phyloP scores from a whole-genome alignment of 805 yeast species.

The Yarrowia yakushimensis region DNA sequence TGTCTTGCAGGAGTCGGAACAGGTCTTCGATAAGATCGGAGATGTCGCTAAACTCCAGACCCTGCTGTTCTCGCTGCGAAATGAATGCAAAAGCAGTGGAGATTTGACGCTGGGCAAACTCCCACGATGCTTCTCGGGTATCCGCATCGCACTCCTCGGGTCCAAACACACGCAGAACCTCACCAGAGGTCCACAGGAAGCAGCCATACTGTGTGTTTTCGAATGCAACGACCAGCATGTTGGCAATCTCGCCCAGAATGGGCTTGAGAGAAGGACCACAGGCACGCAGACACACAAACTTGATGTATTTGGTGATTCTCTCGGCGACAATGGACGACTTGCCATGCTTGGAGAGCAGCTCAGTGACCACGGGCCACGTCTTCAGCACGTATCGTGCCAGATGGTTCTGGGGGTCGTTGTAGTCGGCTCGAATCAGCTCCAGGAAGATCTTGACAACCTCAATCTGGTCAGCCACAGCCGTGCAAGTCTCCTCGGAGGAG shows the following conservation, averaged over 20 bases:
- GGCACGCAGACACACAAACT: constrained; percentile 56
- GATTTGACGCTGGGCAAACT: constrained; percentile 67
- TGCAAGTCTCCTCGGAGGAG: constrained; percentile 41
- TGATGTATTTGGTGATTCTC: constrained; percentile 64
- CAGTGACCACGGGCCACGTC: constrained; percentile 56
- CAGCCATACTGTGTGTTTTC: constrained; percentile 69
- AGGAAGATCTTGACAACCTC: constrained; percentile 64
- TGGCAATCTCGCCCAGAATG: constrained; percentile 61
- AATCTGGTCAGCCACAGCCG: constrained; percentile 64
- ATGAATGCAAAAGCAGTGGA: constrained; percentile 48
- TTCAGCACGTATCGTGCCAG: constrained; percentile 50
- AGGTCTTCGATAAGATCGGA: constrained; percentile 84
- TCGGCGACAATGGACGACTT: constrained; percentile 65
- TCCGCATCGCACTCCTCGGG: constrained; percentile 48
- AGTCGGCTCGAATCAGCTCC: constrained; percentile 50
- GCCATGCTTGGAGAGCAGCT: constrained; percentile 54
- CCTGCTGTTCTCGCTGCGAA: constrained; percentile 27
- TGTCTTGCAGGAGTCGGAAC: constrained; percentile 72
- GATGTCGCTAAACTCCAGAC: constrained; percentile 34
- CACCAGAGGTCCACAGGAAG: constrained; percentile 85
- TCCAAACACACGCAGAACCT: constrained; percentile 60
- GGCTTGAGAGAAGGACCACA: constrained; percentile 56
- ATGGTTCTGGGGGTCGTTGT: constrained; percentile 43
- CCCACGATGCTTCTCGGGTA: constrained; percentile 62
- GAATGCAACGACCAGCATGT: constrained; percentile 66